Conservation (phyloP, 228 moss, liverwort and hornwort species). For the Sphagnum magellanicum region DNA sequence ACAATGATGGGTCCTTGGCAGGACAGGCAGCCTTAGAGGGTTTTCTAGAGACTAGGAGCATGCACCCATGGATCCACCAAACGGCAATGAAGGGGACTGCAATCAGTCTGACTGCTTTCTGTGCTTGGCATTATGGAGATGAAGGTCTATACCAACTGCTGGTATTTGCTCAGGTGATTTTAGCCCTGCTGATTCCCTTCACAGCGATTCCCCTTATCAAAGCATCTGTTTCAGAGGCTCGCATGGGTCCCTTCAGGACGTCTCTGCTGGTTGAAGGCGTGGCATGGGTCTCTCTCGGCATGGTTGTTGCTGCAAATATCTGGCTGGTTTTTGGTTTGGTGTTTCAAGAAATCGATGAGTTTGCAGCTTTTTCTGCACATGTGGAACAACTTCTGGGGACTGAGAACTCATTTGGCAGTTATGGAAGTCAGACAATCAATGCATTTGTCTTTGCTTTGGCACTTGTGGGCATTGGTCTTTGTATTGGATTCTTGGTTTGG, state of each 20-base stretch:
- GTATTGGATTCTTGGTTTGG: conserved; percentile 69
- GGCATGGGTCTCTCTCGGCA: conserved; percentile 55
- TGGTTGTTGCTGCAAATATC: conserved; percentile 52
- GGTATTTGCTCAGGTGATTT: conserved; percentile 59
- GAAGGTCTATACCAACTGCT: conserved; percentile 71
- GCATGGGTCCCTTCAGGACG: conserved; percentile 65
- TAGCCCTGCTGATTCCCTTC: conserved; percentile 79
- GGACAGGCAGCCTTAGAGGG: conserved; percentile 70
- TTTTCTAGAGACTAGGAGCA: conserved; percentile 37
- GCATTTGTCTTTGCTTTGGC: conserved; percentile 41
- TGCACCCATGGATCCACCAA: conserved; percentile 74
- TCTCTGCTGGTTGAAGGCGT: conserved; percentile 48
- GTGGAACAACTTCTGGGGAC: conserved; percentile 56
- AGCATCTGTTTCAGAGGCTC: conserved; percentile 67
- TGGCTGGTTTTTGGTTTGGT: conserved; percentile 71
- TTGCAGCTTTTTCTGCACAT: conserved; percentile 41
- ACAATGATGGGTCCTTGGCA: conserved; percentile 53
- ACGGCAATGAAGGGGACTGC: conserved; percentile 50
- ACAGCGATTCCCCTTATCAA: conserved; percentile 77
- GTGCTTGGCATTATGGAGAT: conserved; percentile 63
- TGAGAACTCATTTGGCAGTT: conserved; percentile 40
- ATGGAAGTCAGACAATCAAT: conserved; percentile 51
- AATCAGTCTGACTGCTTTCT: conserved; percentile 55
- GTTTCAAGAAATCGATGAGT: conserved; percentile 72
- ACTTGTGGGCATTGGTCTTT: conserved; percentile 44